These are phyloP conservation scores for Coleophoma cylindrospora DNA, from an alignment of 2,329 filamentous ascomycete genomes.

Conservation along the genomic window DNA sequence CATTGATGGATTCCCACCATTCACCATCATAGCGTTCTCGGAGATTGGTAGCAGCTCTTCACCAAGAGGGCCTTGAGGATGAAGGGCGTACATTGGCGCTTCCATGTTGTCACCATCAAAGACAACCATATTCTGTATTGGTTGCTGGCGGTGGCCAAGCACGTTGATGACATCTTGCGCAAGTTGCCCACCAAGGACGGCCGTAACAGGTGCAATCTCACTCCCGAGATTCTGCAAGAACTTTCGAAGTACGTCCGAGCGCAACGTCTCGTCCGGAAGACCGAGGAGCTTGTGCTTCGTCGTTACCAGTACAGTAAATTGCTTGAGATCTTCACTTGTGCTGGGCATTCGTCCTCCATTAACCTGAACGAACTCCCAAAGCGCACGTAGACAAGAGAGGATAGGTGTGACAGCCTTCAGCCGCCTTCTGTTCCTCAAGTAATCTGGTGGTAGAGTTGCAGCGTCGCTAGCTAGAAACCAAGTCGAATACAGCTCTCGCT, in stretches of 20 bases:
- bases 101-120: conserved; percentile 83
- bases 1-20: conserved; percentile 7
- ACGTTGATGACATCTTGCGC: conserved; percentile 98
- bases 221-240: conserved; percentile 84
- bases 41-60: conserved; percentile 35
- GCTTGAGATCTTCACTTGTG: conserved; percentile 60
- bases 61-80: conserved; percentile 59
- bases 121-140: conserved; percentile 89
- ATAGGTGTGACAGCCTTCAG: conserved; percentile 75
- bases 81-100: conserved; percentile 75
- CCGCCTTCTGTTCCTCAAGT: conserved; percentile 63
- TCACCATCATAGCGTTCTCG: conserved; percentile 14
- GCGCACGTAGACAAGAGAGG: conserved; percentile 78
- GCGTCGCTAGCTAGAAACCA: conserved; percentile 78
- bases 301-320: conserved; percentile 74
- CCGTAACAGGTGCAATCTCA: conserved; percentile 81
- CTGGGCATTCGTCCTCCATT: conserved; percentile 47
- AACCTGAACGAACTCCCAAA: conserved; percentile 78
- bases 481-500: conserved; percentile 85
- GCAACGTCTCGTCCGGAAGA: conserved; percentile 62
- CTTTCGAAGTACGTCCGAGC: conserved; percentile 67
- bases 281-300: conserved; percentile 72
- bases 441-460: conserved; percentile 66
- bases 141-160: conserved; percentile 83
- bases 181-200: conserved; percentile 83